Evolutionary conservation across 352 stramenopile genomes (phyloP).

Genomic region (Globisporangium acanthophoron): DNA sequence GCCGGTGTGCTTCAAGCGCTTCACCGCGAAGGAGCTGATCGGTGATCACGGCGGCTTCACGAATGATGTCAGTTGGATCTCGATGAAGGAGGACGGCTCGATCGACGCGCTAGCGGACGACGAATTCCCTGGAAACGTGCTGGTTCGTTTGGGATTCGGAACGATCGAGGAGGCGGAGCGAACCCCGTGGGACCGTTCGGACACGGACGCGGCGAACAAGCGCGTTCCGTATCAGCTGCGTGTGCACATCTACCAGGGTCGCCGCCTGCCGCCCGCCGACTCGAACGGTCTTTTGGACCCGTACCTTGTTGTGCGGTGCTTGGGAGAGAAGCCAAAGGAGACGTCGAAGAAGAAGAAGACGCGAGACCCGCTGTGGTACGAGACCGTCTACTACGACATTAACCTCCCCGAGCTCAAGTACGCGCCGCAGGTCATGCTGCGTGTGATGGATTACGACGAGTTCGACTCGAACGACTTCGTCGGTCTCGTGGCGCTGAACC

Average conservation of each 20-base stretch:
- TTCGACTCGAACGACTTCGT: constrained; percentile 74
- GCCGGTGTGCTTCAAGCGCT: constrained; percentile 71
- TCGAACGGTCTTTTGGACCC: constrained; percentile 83
- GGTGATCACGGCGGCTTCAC: constrained; percentile 29
- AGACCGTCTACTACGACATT: constrained; percentile 85
- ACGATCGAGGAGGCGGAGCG: constrained; percentile 49
- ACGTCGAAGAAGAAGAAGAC: constrained; percentile 76
- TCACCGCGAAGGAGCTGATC: constrained; percentile 58
- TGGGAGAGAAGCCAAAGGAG: constrained; percentile 72
- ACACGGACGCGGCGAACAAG: constrained; percentile 38
- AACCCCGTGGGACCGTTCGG: constrained; percentile 48
- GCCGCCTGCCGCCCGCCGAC: constrained; percentile 61
- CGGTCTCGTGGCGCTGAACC: constrained; percentile 50
- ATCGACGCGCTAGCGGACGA: constrained; percentile 41
- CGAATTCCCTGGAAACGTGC: constrained; percentile 65
- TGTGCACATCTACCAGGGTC: constrained; percentile 57
- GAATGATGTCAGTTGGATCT: constrained; percentile 45
- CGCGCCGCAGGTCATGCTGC: constrained; percentile 70
- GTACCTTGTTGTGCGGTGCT: constrained; percentile 75
- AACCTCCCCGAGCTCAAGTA: constrained; percentile 76
- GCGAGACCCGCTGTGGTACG: constrained; percentile 81
- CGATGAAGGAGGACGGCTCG: constrained; percentile 54
- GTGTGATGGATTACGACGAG: constrained; percentile 78
- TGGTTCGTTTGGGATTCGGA: constrained; percentile 69
- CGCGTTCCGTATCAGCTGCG: constrained; percentile 71